Evolutionary conservation across 1,139 yeast species (phyloP).

Genomic region (Scheffersomyces stambukii): DNA sequence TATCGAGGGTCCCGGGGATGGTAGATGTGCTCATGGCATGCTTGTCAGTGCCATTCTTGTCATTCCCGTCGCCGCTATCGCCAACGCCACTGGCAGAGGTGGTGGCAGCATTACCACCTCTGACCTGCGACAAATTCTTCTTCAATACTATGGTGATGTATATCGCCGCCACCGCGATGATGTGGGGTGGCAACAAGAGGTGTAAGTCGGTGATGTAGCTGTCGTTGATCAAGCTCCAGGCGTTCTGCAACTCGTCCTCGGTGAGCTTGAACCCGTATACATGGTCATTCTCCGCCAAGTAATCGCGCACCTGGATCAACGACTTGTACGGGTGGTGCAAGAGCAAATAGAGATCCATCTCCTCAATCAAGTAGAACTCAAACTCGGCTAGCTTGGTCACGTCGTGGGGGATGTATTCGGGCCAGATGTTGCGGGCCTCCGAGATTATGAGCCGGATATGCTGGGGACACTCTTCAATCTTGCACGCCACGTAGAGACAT

Average conservation of each 20-base stretch:
- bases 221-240: slow-evolving; percentile 90
- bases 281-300: slow-evolving; percentile 26
- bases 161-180: slow-evolving; percentile 80
- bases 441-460: slow-evolving; percentile 79
- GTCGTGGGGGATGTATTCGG: slow-evolving; percentile 90
- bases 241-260: slow-evolving; percentile 73
- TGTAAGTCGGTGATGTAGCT: slow-evolving; percentile 85
- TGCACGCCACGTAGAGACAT: slow-evolving; percentile 84
- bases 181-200: slow-evolving; percentile 81
- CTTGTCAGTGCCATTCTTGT: slow-evolving; percentile 1
- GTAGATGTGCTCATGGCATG: neutral
- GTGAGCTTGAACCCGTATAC: slow-evolving; percentile 37
- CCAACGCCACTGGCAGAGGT: slow-evolving; percentile 3
- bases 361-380: slow-evolving; percentile 90
- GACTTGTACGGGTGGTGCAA: slow-evolving; percentile 89
- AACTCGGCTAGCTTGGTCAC: slow-evolving; percentile 92
- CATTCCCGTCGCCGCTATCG: slow-evolving; percentile 1
- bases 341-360: slow-evolving; percentile 73
- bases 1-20: slow-evolving; percentile 1
- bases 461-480: slow-evolving; percentile 93
- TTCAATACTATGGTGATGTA: slow-evolving; percentile 67
- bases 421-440: slow-evolving; percentile 91
- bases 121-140: slow-evolving; percentile 24
- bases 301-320: slow-evolving; percentile 54
- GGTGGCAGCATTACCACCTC: slow-evolving; percentile 10